A percentile compares a stretch with the other conserved stretches of the same genome.
Evolutionary conservation across 306 rosid species (phyloP).

Genomic region (Quercus ilex): DNA sequence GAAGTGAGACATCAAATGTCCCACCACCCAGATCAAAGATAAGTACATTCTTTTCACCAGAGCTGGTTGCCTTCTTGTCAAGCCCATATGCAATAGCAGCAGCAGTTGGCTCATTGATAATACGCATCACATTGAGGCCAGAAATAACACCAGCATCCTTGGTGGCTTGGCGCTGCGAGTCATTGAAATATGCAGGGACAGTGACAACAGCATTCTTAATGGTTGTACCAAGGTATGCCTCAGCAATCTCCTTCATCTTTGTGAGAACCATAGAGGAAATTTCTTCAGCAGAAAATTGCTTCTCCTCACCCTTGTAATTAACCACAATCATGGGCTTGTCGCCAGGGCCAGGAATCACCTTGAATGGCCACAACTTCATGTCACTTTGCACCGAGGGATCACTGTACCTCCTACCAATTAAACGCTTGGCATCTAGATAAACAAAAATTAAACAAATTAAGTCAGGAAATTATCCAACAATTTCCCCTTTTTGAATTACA

Average conservation of each 20-base stretch:
- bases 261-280: constrained; percentile 54
- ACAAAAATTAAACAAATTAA: not conserved
- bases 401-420: constrained; percentile 41
- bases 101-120: constrained; percentile 51
- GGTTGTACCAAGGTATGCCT: constrained; percentile 41
- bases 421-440: constrained; percentile 46
- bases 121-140: constrained; percentile 54
- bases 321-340: constrained; percentile 56
- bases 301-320: constrained; percentile 46
- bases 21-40: constrained; percentile 61
- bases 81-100: constrained; percentile 60
- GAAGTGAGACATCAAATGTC: constrained; percentile 49
- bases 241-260: constrained; percentile 57
- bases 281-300: constrained; percentile 48
- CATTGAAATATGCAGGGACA: constrained; percentile 55
- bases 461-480: not conserved
- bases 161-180: constrained; percentile 55
- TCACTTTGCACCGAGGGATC: constrained; percentile 44
- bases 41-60: constrained; percentile 44
- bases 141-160: constrained; percentile 58
- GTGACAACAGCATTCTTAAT: constrained; percentile 50
- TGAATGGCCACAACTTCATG: constrained; percentile 53
- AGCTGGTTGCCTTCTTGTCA: constrained; percentile 37
- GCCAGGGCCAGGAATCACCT: constrained; percentile 45
- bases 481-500: not conserved